phyloP scores from a whole-genome alignment of 305 asterid species.

The Caryopteris hybrid region DNA sequence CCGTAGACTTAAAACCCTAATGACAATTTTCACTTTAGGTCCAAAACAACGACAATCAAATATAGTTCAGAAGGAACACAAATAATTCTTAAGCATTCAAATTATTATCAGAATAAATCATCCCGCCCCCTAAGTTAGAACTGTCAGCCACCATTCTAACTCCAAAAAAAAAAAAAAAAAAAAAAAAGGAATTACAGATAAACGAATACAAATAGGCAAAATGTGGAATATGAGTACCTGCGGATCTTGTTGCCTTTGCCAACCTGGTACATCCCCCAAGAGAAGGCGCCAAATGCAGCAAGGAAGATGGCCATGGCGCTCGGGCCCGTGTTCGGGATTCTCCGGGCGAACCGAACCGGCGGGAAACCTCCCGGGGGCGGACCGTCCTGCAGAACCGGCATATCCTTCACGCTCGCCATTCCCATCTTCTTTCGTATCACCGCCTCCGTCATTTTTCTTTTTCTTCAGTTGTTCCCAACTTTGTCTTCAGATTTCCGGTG shows the following conservation, averaged over 20 bases:
- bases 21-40: background rate
- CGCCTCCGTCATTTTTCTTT: constrained; percentile 65
- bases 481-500: too few relatives aligned
- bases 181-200: too few relatives aligned
- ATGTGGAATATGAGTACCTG: too few relatives aligned
- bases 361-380: constrained; percentile 99
- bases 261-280: constrained; percentile 96
- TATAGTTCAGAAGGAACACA: background rate
- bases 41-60: background rate
- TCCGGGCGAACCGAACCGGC: constrained; percentile 80
- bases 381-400: constrained; percentile 91
- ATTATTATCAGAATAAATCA: background rate
- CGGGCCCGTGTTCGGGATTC: constrained; percentile 85
- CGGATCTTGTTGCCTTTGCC: constrained; percentile 97
- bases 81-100: background rate
- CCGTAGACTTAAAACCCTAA: background rate
- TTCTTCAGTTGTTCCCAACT: background rate
- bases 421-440: constrained; percentile 83
- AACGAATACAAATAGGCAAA: too few relatives aligned
- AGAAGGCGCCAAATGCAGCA: constrained; percentile 69
- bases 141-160: too few relatives aligned
- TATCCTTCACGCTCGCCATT: constrained; percentile 90
- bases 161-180: too few relatives aligned
- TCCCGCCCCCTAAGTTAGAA: too few relatives aligned
- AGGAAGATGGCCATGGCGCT: constrained; percentile 88